phyloP scores from a whole-genome alignment of 148 eudicot species.

The Pouteria glomerata region DNA sequence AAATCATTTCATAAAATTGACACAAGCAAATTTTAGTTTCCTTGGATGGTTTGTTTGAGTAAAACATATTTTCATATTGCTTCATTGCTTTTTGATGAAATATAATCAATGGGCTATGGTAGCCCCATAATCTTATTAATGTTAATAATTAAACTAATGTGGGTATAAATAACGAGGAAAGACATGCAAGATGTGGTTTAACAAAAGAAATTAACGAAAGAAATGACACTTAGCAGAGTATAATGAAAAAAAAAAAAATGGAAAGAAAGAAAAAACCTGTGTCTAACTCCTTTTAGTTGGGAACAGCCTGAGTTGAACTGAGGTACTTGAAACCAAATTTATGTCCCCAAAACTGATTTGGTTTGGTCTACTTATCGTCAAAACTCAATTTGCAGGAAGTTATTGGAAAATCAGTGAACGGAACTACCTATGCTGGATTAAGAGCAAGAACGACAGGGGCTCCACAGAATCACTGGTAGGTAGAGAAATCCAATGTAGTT shows the following conservation, averaged over 20 bases:
- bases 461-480: conserved; percentile 97
- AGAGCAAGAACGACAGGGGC: conserved; percentile 99
- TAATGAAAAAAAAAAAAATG: no score
- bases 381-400: conserved; percentile 56
- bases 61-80: not conserved
- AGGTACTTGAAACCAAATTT: not conserved
- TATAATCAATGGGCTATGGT: no score
- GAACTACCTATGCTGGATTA: conserved; percentile 91
- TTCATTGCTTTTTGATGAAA: not conserved
- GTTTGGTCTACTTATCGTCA: not conserved
- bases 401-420: conserved; percentile 83
- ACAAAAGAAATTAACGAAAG: no score
- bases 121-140: no score
- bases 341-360: not conserved
- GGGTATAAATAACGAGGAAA: no score
- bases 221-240: no score
- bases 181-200: no score
- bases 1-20: not conserved
- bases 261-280: no score
- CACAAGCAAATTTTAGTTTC: not conserved
- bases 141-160: no score
- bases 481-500: not conserved
- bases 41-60: not conserved
- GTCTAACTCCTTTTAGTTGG: no score
- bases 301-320: no score